Percentiles rank a stretch among this genome's conserved stretches.
Evolutionary conservation across 2,329 filamentous ascomycete species (phyloP).

Genomic region (Malbranchea zuffiana): DNA sequence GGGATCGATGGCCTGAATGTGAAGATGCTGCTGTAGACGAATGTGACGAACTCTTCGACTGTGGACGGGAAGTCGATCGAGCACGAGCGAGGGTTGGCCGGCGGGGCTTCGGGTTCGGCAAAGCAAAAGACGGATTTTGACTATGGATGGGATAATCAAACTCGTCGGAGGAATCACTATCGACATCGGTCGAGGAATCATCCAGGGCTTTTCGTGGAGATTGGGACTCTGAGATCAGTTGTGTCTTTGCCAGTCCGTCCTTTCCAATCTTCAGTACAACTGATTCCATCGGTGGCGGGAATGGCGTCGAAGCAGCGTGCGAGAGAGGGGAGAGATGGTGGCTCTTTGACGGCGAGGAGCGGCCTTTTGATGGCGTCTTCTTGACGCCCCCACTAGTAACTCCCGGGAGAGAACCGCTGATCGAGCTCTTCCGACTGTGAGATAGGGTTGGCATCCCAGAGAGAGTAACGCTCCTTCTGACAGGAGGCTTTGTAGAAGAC

Average conservation of each 20-base stretch:
- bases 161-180: constrained; percentile 31
- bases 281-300: constrained; percentile 31
- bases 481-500: constrained; percentile 22
- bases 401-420: constrained; percentile 16
- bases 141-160: constrained; percentile 30
- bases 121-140: constrained; percentile 31
- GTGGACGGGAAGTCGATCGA: constrained; percentile 29
- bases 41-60: constrained; percentile 35
- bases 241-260: constrained; percentile 39
- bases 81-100: constrained; percentile 23
- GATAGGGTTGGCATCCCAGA: constrained; percentile 23
- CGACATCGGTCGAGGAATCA: constrained; percentile 35
- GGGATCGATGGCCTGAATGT: constrained; percentile 32
- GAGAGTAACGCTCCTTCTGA: constrained; percentile 34
- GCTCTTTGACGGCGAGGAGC: constrained; percentile 32
- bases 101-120: constrained; percentile 24
- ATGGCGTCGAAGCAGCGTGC: constrained; percentile 25
- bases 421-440: constrained; percentile 21
- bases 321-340: constrained; percentile 24
- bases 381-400: constrained; percentile 28
- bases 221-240: constrained; percentile 30
- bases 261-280: constrained; percentile 39
- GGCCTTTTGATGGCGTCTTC: constrained; percentile 35
- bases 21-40: constrained; percentile 33
- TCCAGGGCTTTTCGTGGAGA: constrained; percentile 32